Evolutionary conservation across 2,329 filamentous ascomycete species (phyloP).

Genomic region (Magnaporthales sp.): DNA sequence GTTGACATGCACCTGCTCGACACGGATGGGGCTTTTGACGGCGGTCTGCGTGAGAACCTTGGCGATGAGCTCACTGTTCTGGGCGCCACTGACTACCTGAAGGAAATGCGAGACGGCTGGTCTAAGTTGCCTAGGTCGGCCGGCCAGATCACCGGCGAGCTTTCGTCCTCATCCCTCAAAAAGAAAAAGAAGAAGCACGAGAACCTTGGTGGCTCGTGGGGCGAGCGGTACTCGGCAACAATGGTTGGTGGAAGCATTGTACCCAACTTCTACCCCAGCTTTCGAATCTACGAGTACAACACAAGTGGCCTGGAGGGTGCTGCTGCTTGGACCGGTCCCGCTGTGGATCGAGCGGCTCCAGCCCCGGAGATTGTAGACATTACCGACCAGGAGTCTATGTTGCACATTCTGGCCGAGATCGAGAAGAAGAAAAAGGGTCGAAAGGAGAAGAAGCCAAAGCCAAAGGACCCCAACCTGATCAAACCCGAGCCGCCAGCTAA

Average conservation of each 20-base stretch:
- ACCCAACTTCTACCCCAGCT: slow-evolving; percentile 82
- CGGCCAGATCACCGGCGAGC: not conserved
- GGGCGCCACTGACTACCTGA: slow-evolving; percentile 72
- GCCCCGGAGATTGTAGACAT: slow-evolving; percentile 8
- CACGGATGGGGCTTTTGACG: slow-evolving; percentile 19
- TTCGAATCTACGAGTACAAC: slow-evolving; percentile 94
- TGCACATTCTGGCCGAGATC: slow-evolving; percentile 13
- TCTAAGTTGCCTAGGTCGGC: slow-evolving; percentile 56
- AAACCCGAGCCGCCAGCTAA: slow-evolving; percentile 67
- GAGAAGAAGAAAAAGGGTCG: slow-evolving; percentile 30
- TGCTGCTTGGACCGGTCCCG: slow-evolving; percentile 31
- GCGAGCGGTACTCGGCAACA: slow-evolving; percentile 75
- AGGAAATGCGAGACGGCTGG: slow-evolving; percentile 72
- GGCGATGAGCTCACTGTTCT: slow-evolving; percentile 49
- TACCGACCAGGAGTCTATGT: slow-evolving; percentile 14
- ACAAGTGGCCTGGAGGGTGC: slow-evolving; percentile 62
- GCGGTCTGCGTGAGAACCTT: slow-evolving; percentile 15
- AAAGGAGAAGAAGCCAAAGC: slow-evolving; percentile 39
- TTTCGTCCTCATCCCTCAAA: slow-evolving; percentile 3
- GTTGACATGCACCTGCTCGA: slow-evolving; percentile 36
- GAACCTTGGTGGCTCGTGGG: slow-evolving; percentile 44
- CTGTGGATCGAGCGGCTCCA: slow-evolving; percentile 12
- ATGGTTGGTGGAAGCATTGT: slow-evolving; percentile 81
- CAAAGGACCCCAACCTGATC: slow-evolving; percentile 50
- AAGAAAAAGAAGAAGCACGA: slow-evolving; percentile 14